These are phyloP conservation scores for Gossypium thurberi DNA, from an alignment of 345 rosid species.

Conservation along the genomic window DNA sequence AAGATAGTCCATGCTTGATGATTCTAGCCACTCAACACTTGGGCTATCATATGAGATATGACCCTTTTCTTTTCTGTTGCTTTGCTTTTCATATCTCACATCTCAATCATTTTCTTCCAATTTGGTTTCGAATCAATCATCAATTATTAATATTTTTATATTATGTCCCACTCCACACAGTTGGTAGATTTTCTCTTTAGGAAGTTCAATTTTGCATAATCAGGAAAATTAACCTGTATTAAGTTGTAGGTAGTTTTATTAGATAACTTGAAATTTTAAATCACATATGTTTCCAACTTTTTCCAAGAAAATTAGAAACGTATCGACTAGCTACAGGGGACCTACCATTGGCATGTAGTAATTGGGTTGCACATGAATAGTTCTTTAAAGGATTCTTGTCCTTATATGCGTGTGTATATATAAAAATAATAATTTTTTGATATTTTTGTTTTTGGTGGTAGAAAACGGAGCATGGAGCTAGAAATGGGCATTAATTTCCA, in stretches of 20 bases:
- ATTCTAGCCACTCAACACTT: background rate
- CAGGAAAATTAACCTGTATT: background rate
- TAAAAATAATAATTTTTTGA: background rate
- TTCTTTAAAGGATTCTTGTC: background rate
- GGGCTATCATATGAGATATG: background rate
- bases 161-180: background rate
- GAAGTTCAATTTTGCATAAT: no score
- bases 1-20: background rate
- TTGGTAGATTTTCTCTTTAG: background rate
- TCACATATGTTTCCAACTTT: background rate
- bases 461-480: constrained; percentile 3
- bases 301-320: background rate
- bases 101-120: background rate
- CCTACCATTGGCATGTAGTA: constrained; percentile 1
- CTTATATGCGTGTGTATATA: background rate
- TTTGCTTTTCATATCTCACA: background rate
- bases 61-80: background rate
- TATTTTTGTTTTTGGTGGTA: background rate
- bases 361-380: constrained; percentile 9
- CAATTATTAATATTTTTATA: background rate
- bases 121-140: background rate
- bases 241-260: no score
- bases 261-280: background rate
- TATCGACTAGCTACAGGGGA: background rate
- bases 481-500: constrained; percentile 1